Evolutionary conservation across 345 rosid species (phyloP).

Genomic region (Geranium rotundifolium): DNA sequence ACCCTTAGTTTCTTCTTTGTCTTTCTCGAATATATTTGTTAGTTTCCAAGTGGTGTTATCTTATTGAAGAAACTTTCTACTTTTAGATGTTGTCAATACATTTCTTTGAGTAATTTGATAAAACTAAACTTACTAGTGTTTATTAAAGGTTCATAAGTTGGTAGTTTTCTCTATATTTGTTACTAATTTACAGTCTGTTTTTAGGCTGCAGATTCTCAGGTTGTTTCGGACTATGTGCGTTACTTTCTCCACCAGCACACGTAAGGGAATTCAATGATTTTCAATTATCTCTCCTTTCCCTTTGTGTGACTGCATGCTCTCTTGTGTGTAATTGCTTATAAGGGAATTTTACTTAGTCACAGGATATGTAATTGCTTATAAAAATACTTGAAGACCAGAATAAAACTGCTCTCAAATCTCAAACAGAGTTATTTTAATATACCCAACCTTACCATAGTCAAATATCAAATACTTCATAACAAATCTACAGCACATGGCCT

Average conservation of each 20-base stretch:
- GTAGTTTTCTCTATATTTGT: not conserved
- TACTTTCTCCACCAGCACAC: slow-evolving; percentile 96
- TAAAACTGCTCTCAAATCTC: too few species aligned
- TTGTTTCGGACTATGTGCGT: slow-evolving; percentile 87
- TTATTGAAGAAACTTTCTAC: not conserved
- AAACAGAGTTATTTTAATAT: too few species aligned
- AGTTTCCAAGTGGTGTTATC: not conserved
- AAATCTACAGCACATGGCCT: too few species aligned
- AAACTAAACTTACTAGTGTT: not conserved
- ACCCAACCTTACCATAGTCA: too few species aligned
- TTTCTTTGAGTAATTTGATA: too few species aligned
- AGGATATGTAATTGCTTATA: too few species aligned
- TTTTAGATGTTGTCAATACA: not conserved
- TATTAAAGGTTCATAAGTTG: not conserved
- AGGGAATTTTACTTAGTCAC: too few species aligned
- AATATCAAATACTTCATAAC: too few species aligned
- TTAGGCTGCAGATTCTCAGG: slow-evolving; percentile 98
- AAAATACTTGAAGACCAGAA: too few species aligned
- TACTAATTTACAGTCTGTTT: not conserved
- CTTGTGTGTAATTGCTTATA: not conserved
- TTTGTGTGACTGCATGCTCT: not conserved
- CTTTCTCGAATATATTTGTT: not conserved
- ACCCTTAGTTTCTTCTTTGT: not conserved
- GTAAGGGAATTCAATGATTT: slow-evolving; percentile 30
- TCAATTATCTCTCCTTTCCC: not conserved